Evolutionary conservation across 768 basidiomycete species (phyloP), one percentile per base, ranked within the genome.

Genomic region (Boletellus emodensis): DNA sequence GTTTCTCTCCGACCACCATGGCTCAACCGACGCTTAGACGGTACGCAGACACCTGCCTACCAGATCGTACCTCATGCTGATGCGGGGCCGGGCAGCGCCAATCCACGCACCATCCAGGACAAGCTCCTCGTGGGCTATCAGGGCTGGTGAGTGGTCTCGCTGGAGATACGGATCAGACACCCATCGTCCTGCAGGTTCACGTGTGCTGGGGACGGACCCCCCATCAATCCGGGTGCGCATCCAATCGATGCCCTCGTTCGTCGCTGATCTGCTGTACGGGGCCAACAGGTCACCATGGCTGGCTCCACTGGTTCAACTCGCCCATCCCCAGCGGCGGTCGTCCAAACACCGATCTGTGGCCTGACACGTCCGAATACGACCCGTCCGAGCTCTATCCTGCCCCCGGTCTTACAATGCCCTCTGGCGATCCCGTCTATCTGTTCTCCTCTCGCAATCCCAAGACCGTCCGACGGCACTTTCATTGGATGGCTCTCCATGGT

Each of bases 61-160:
- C n/a, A n/a, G 3, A 18, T 32, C 4, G 22, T 30, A 24, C 22
- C 22, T 18, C 28, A 35, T 14, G 20, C 28, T 30, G n/a, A 41
- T 10, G n/a, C 9, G 39, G 18, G 37, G 22, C 33, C n/a, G 20
- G 18, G 6, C 48, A 76, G 86, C 55, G 84, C 85, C 10, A 76
- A 87, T 61, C 81, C 90, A 22, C 77, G 76, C 6, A 89, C 87
- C 10, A 89, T 93, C 41, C 86, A 89, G 49, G 80, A 89, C 70
- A 93, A 92, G 62, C 82, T 90, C 58, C 68, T 93, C 28, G 86
- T 91, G 0, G 90, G 90, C 33, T 92, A 92, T 65, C 90, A 92
- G 69, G 90, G 89, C 64, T 92, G 90, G 90, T 88, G 46, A 49
- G 80, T 58, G 17, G 13, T 20, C 13, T 6, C 3, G 13, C 33